Percentiles rank a stretch among this genome's conserved stretches.
Conservation (phyloP, 2,329 filamentous ascomycete genomes). For the Cercospora sp. region DNA sequence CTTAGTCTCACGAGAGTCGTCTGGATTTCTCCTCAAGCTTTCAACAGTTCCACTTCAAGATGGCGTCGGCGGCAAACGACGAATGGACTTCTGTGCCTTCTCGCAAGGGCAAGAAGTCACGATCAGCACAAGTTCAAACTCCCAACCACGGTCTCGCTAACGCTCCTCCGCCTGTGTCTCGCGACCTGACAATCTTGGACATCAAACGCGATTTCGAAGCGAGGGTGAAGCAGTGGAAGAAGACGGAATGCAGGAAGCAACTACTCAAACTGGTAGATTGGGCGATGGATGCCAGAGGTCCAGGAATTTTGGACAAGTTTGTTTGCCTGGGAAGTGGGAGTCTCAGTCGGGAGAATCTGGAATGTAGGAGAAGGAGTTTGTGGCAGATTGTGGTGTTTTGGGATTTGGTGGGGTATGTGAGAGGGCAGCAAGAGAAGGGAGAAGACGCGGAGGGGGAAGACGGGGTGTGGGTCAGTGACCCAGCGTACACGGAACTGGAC, state of each 20-base stretch:
- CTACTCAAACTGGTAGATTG: conserved; percentile 25
- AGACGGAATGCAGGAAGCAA: conserved; percentile 27
- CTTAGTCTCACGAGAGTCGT: neutral
- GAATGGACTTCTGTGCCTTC: conserved; percentile 21
- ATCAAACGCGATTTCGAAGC: conserved; percentile 26
- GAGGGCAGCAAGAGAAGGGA: neutral
- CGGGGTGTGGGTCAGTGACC: conserved; percentile 34
- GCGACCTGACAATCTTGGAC: conserved; percentile 24
- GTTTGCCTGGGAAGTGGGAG: conserved; percentile 36
- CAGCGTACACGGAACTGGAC: conserved; percentile 34
- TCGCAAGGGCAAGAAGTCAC: neutral
- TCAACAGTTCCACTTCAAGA: neutral
- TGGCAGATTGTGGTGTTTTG: conserved; percentile 38
- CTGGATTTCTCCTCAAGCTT: neutral
- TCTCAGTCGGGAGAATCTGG: conserved; percentile 35
- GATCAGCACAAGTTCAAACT: neutral
- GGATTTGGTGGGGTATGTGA: conserved; percentile 26
- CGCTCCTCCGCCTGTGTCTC: conserved; percentile 2
- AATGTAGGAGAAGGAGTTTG: conserved; percentile 34
- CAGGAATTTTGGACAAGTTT: conserved; percentile 32
- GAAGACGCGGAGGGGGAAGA: conserved; percentile 7
- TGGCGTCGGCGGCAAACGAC: conserved; percentile 1
- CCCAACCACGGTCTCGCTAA: neutral
- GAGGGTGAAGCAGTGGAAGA: conserved; percentile 28
- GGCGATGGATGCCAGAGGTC: conserved; percentile 17